A percentile compares a stretch with the other conserved stretches of the same genome.
Evolutionary conservation across 352 stramenopile species (phyloP).

Genomic region (Globisporangium irregulare): DNA sequence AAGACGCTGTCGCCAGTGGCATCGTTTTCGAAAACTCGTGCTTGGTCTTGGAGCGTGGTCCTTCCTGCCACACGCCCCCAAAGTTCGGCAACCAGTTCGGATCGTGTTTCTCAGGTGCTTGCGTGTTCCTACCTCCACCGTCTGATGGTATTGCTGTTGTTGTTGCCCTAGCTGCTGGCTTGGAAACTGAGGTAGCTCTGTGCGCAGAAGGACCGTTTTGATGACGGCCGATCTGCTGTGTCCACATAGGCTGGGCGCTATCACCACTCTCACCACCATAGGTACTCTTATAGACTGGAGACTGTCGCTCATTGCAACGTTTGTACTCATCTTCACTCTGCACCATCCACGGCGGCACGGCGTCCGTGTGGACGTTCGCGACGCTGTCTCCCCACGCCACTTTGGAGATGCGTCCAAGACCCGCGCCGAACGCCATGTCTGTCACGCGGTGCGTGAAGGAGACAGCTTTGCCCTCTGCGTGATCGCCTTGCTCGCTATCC

Average conservation of each 20-base stretch:
- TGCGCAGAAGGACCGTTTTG: neutral
- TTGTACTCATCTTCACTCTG: conserved; percentile 69
- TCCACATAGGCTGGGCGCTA: neutral
- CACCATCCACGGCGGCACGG: conserved; percentile 75
- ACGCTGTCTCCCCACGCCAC: conserved; percentile 40
- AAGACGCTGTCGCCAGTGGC: neutral
- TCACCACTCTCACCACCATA: neutral
- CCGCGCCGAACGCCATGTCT: conserved; percentile 35
- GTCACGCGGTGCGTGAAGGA: conserved; percentile 44
- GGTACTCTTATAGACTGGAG: neutral
- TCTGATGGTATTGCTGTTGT: neutral
- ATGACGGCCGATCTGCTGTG: neutral
- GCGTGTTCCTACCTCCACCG: neutral
- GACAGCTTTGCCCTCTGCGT: neutral
- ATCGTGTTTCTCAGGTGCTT: conserved; percentile 17
- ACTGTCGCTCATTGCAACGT: conserved; percentile 39
- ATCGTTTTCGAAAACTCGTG: conserved; percentile 40
- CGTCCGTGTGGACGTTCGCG: conserved; percentile 62
- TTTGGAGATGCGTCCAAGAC: conserved; percentile 39
- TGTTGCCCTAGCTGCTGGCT: neutral
- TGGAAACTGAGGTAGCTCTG: neutral
- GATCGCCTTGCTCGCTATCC: neutral
- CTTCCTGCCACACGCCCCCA: conserved; percentile 73
- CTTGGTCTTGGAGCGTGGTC: conserved; percentile 55
- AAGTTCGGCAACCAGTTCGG: conserved; percentile 75